Evolutionary conservation across 352 stramenopile genomes (phyloP).

Genomic region (Phytophthora sp.): DNA sequence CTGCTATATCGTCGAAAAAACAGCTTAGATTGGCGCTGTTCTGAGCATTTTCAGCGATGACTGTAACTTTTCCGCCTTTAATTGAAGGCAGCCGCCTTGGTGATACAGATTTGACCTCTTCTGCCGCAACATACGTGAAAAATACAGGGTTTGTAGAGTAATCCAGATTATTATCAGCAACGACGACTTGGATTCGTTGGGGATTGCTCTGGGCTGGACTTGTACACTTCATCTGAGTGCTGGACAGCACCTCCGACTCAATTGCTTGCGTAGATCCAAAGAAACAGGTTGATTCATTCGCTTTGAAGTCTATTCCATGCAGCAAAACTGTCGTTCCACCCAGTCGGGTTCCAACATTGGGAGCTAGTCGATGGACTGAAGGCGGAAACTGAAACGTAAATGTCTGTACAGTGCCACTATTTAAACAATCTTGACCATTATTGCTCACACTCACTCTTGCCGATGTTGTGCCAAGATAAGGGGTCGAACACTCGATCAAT

Average conservation of each 20-base stretch:
- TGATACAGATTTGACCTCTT: constrained; percentile 48
- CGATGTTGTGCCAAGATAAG: constrained; percentile 29
- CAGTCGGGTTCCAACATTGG: constrained; percentile 44
- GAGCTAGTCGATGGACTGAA: constrained; percentile 38
- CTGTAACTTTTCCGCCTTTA: constrained; percentile 35
- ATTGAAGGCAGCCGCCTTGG: constrained; percentile 45
- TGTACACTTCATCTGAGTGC: constrained; percentile 51
- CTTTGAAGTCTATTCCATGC: constrained; percentile 47
- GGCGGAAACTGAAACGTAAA: constrained; percentile 56
- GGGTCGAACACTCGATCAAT: constrained; percentile 58
- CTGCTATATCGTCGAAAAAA: constrained; percentile 50
- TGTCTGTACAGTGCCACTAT: constrained; percentile 29
- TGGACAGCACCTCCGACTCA: constrained; percentile 32
- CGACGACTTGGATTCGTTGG: constrained; percentile 38
- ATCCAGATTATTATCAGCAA: constrained; percentile 77
- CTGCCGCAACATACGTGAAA: constrained; percentile 48
- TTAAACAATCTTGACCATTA: constrained; percentile 68
- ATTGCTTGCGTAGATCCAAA: constrained; percentile 35
- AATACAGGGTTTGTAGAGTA: constrained; percentile 46
- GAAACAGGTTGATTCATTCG: constrained; percentile 46
- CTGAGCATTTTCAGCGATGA: constrained; percentile 48
- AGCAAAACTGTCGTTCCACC: constrained; percentile 63
- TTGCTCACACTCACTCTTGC: constrained; percentile 51
- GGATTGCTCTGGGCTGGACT: constrained; percentile 39
- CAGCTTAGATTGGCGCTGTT: constrained; percentile 56